Conservation (phyloP, 306 rosid genomes). For the Vachellia collinsii region DNA sequence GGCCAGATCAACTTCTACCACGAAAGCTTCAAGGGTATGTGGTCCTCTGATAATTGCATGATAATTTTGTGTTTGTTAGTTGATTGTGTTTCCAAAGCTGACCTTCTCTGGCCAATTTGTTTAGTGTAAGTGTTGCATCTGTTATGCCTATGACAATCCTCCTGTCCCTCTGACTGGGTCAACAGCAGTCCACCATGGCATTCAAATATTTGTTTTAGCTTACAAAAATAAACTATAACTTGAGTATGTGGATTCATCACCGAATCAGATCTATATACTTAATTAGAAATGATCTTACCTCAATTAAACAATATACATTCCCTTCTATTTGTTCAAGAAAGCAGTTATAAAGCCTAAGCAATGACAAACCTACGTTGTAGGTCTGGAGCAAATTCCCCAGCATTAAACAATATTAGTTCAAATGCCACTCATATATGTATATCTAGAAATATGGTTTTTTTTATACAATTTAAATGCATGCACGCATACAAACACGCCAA, state of each 20-base stretch:
- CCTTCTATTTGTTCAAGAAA: neutral
- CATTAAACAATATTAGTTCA: neutral
- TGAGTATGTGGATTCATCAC: neutral
- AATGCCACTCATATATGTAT: neutral
- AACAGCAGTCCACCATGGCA: constrained; percentile 9
- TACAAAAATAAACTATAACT: neutral
- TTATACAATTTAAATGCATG: too few relatives aligned
- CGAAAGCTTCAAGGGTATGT: constrained; percentile 86
- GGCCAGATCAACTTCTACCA: constrained; percentile 67
- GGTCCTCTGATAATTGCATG: constrained; percentile 20
- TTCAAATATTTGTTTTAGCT: neutral
- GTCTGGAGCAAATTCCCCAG: neutral
- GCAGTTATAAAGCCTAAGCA: neutral
- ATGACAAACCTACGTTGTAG: neutral
- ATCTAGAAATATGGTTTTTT: neutral
- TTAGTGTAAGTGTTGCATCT: neutral
- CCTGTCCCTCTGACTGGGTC: constrained; percentile 1
- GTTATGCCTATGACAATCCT: constrained; percentile 21
- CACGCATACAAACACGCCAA: too few relatives aligned
- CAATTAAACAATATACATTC: neutral
- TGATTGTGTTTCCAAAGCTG: neutral
- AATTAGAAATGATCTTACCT: neutral
- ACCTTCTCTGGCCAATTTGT: constrained; percentile 4
- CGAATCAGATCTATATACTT: neutral
- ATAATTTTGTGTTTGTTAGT: neutral